These are phyloP conservation scores for Hansenula lynferdii DNA, from an alignment of 1,139 yeast species.

Conservation along the genomic window DNA sequence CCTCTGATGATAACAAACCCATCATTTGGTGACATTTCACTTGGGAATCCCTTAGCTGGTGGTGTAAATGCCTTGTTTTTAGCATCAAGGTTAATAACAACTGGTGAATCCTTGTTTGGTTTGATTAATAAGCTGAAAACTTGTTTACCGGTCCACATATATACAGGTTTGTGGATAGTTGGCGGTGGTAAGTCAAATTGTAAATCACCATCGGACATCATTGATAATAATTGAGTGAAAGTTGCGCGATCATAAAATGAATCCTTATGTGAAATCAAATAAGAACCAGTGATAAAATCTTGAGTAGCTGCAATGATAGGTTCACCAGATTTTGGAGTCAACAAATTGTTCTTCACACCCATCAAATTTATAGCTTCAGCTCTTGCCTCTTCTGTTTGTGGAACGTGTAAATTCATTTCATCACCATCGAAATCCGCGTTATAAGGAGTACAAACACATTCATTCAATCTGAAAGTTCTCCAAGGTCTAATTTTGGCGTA, in stretches of 20 bases:
- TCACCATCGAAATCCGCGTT: slow-evolving; percentile 99
- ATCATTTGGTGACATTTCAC: slow-evolving; percentile 97
- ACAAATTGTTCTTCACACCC: slow-evolving; percentile 95
- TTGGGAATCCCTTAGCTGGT: slow-evolving; percentile 69
- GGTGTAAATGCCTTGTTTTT: slow-evolving; percentile 83
- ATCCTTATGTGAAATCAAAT: slow-evolving; percentile 87
- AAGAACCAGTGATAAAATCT: slow-evolving; percentile 97
- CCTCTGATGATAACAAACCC: slow-evolving; percentile 91
- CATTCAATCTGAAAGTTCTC: slow-evolving; percentile 96
- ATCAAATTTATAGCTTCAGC: slow-evolving; percentile 96
- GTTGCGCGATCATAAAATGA: slow-evolving; percentile 87
- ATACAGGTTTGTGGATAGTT: slow-evolving; percentile 81
- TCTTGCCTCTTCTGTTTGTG: slow-evolving; percentile 98
- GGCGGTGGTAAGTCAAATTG: slow-evolving; percentile 97
- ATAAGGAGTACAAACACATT: slow-evolving; percentile 99
- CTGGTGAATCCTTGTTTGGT: slow-evolving; percentile 74
- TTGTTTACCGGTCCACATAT: slow-evolving; percentile 97
- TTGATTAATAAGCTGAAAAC: slow-evolving; percentile 81
- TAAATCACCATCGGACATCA: slow-evolving; percentile 92
- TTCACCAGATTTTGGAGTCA: slow-evolving; percentile 97
- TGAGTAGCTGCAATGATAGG: slow-evolving; percentile 99
- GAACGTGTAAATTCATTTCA: slow-evolving; percentile 98
- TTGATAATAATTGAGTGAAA: slow-evolving; percentile 74
- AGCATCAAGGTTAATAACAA: slow-evolving; percentile 87
- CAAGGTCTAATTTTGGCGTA: slow-evolving; percentile 96